Evolutionary conservation across 2,329 filamentous ascomycete genomes (phyloP).

Genomic region (Neonectria sp.): DNA sequence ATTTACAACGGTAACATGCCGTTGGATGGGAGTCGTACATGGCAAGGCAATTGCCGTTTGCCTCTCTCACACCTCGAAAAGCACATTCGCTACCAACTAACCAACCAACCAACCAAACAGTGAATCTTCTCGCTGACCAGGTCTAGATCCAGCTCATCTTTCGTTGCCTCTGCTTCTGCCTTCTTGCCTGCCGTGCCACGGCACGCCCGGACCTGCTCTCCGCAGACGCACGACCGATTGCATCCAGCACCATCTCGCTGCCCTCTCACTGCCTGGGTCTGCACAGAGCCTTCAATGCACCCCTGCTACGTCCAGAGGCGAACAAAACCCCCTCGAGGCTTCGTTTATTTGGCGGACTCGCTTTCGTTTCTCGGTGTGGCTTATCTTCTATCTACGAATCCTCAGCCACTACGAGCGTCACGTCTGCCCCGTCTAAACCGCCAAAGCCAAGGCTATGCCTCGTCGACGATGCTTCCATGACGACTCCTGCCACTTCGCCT

Average conservation of each 20-base stretch:
- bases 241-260: slow-evolving; percentile 38
- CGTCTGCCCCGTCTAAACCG: slow-evolving; percentile 30
- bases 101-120: slow-evolving; percentile 17
- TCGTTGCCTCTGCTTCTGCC: slow-evolving; percentile 5
- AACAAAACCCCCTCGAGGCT: background rate
- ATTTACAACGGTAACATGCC: slow-evolving; percentile 8
- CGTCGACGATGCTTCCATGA: slow-evolving; percentile 35
- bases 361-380: slow-evolving; percentile 28
- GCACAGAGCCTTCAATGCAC: slow-evolving; percentile 21
- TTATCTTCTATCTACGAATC: slow-evolving; percentile 28
- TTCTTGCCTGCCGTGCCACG: slow-evolving; percentile 20
- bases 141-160: slow-evolving; percentile 36
- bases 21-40: background rate
- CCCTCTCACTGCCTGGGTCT: slow-evolving; percentile 22
- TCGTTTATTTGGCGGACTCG: background rate
- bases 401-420: slow-evolving; percentile 38
- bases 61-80: background rate
- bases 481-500: slow-evolving; percentile 39
- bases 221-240: slow-evolving; percentile 45
- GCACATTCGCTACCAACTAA: background rate
- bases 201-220: slow-evolving; percentile 42
- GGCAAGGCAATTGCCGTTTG: background rate
- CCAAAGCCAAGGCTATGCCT: slow-evolving; percentile 32
- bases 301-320: slow-evolving; percentile 7
- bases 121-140: slow-evolving; percentile 3